Conservation (phyloP, 2,329 filamentous ascomycete genomes). For the Lasiodiplodia hormozganensis region DNA sequence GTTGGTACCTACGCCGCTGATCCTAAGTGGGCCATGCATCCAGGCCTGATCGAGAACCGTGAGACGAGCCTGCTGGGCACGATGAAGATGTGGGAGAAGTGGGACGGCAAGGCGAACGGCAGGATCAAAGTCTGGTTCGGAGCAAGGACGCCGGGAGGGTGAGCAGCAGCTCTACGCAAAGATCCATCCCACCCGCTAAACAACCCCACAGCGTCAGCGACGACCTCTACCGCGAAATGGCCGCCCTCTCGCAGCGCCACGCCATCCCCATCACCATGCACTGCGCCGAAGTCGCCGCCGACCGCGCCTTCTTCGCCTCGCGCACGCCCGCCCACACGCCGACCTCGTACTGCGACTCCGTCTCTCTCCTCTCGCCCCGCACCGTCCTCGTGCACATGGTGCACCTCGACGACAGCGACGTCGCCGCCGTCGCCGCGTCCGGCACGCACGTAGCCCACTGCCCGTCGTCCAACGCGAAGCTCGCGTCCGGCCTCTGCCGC, state of each 20-base stretch:
- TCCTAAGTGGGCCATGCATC: constrained; percentile 53
- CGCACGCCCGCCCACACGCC: constrained; percentile 51
- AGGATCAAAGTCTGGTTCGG: constrained; percentile 49
- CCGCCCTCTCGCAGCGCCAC: constrained; percentile 39
- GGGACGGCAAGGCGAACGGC: constrained; percentile 43
- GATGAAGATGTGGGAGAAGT: constrained; percentile 45
- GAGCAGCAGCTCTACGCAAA: constrained; percentile 20
- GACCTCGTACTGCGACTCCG: constrained; percentile 37
- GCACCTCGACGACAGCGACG: constrained; percentile 55
- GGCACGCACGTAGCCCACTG: constrained; percentile 59
- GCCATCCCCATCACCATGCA: constrained; percentile 49
- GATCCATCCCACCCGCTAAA: not conserved
- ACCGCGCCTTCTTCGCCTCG: constrained; percentile 42
- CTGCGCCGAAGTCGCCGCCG: constrained; percentile 45
- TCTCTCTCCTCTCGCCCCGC: constrained; percentile 47
- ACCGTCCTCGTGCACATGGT: constrained; percentile 62
- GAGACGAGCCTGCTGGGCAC: constrained; percentile 44
- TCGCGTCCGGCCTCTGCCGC: constrained; percentile 58
- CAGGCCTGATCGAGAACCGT: constrained; percentile 50
- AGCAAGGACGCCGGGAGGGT: constrained; percentile 47
- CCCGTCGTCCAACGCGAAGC: constrained; percentile 60
- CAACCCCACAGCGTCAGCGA: constrained; percentile 39
- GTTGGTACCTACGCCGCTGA: constrained; percentile 53
- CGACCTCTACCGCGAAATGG: constrained; percentile 44
- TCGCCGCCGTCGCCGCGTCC: constrained; percentile 48